Conservation (phyloP, 2,329 filamentous ascomycete genomes). For the Beauveria scarabaeidicola region DNA sequence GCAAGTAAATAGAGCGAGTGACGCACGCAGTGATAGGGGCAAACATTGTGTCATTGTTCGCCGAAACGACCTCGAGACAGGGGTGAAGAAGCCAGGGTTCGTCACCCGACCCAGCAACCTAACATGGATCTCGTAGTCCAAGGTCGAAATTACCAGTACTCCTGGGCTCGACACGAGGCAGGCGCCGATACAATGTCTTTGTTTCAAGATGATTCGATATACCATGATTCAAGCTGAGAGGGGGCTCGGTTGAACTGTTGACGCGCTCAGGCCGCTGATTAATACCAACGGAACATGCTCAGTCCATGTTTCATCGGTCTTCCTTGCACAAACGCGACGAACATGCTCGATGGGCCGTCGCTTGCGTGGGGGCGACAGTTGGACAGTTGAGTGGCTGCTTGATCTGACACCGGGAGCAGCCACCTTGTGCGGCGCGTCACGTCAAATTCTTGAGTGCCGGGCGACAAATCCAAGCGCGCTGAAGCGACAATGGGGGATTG, state of each 20-base stretch:
- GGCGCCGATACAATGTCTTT: not conserved
- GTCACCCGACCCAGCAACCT: not conserved
- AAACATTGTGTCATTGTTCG: conserved; percentile 1
- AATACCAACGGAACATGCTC: too few relatives aligned
- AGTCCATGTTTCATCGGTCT: not conserved
- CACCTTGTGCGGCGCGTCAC: not conserved
- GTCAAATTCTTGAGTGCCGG: not conserved
- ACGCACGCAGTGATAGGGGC: not conserved
- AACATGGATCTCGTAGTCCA: not conserved
- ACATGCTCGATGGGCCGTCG: not conserved
- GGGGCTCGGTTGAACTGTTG: not conserved
- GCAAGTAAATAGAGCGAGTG: not conserved
- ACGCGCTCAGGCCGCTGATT: not conserved
- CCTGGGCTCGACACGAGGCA: not conserved
- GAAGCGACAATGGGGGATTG: not conserved
- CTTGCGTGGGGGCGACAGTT: not conserved
- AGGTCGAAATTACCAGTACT: not conserved
- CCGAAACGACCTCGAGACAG: not conserved
- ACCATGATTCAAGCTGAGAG: not conserved
- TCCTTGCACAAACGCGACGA: not conserved
- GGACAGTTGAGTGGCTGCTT: not conserved
- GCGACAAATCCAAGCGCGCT: not conserved
- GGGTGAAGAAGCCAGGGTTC: not conserved
- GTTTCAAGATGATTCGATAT: not conserved
- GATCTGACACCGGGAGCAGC: not conserved